A percentile compares a stretch with the other conserved stretches of the same genome.
Evolutionary conservation across 1,284 basidiomycete genomes (phyloP).

Genomic region (Exobasidium cylindrosporum): DNA sequence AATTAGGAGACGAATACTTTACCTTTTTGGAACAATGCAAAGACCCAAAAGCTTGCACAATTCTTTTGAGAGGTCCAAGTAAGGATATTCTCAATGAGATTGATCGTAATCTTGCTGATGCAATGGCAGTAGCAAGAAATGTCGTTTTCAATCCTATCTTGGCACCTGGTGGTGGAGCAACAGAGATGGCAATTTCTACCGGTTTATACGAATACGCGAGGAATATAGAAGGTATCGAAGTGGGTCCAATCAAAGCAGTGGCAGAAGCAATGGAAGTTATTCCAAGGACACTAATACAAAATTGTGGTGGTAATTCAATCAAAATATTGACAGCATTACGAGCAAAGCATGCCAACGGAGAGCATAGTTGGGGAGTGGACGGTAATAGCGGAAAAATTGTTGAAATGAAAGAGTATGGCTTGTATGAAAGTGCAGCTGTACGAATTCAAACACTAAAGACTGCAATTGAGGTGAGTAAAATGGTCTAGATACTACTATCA

Average conservation of each 20-base stretch:
- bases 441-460: constrained; percentile 98
- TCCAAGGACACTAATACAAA: constrained; percentile 90
- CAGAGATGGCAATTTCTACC: constrained; percentile 94
- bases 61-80: constrained; percentile 93
- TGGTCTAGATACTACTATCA: neutral
- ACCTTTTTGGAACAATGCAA: constrained; percentile 90
- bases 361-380: constrained; percentile 86
- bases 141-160: constrained; percentile 92
- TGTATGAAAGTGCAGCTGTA: constrained; percentile 92
- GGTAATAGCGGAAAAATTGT: constrained; percentile 91
- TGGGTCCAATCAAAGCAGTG: constrained; percentile 85
- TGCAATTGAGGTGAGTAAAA: too few relatives aligned
- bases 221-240: constrained; percentile 71
- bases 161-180: constrained; percentile 90
- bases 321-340: constrained; percentile 80
- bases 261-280: constrained; percentile 97
- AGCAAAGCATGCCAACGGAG: constrained; percentile 89
- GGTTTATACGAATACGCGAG: constrained; percentile 81
- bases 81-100: constrained; percentile 99
- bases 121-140: constrained; percentile 94
- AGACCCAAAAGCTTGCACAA: constrained; percentile 95
- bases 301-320: constrained; percentile 92
- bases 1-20: constrained; percentile 98
- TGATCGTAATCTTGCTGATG: constrained; percentile 94
- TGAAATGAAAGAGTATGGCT: constrained; percentile 89